Evolutionary conservation across 495 filamentous ascomycete genomes (phyloP).

Genomic region (Tuber microsphaerosporum): DNA sequence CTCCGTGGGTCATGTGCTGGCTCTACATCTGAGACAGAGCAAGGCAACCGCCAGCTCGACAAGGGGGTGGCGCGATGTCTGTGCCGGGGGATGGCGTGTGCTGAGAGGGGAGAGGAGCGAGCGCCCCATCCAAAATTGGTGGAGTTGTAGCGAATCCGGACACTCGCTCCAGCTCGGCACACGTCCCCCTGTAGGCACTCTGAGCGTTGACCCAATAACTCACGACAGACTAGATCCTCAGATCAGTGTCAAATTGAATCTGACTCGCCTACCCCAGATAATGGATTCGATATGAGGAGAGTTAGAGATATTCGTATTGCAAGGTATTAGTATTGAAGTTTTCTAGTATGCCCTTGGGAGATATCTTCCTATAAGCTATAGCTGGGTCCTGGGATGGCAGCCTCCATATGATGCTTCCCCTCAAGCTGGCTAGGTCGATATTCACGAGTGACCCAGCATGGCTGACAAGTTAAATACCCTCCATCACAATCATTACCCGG

Average conservation of each 20-base stretch:
- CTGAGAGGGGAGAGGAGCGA: not conserved
- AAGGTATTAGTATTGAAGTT: not conserved
- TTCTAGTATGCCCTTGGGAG: not conserved
- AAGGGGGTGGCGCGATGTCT: not conserved
- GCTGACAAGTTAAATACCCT: not conserved
- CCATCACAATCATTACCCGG: not conserved
- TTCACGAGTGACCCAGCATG: not conserved
- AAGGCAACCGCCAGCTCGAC: not conserved
- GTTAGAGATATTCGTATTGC: not conserved
- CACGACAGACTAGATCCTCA: not conserved
- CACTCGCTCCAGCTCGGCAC: too few relatives aligned
- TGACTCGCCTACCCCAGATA: not conserved
- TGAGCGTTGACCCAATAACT: too few relatives aligned
- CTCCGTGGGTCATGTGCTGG: not conserved
- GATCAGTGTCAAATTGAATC: not conserved
- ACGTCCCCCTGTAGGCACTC: too few relatives aligned
- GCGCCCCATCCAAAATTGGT: not conserved
- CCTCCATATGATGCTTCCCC: not conserved
- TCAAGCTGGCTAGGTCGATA: not conserved
- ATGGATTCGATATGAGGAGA: not conserved
- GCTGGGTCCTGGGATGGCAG: too few relatives aligned
- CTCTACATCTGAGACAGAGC: not conserved
- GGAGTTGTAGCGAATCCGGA: not conserved
- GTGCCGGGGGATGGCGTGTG: not conserved
- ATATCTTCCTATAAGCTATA: not conserved